These are phyloP conservation scores for Fraxinus greggii DNA, from an alignment of 305 asterid species.

Conservation along the genomic window DNA sequence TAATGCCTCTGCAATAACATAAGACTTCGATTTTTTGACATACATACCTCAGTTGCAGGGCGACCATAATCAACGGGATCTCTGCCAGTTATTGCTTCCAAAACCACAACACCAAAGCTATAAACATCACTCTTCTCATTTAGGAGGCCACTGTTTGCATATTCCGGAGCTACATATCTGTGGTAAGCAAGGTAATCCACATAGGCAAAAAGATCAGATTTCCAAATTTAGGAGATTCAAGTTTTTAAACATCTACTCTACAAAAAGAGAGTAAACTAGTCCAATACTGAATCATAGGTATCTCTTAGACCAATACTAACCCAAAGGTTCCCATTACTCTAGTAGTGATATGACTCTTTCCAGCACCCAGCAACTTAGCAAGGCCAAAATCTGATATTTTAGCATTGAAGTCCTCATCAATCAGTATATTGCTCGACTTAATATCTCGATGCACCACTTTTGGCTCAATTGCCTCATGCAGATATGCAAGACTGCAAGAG, in stretches of 20 bases:
- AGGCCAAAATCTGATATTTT: conserved; percentile 84
- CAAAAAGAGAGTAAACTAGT: not conserved
- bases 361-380: conserved; percentile 79
- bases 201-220: not conserved
- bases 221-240: not conserved
- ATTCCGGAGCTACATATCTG: conserved; percentile 84
- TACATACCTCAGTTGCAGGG: conserved; percentile 54
- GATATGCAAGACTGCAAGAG: conserved; percentile 63
- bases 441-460: conserved; percentile 86
- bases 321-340: conserved; percentile 93
- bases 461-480: conserved; percentile 83
- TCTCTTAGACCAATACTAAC: conserved; percentile 33
- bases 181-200: not conserved
- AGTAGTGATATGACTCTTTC: conserved; percentile 72
- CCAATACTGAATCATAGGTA: not conserved
- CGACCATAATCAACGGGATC: conserved; percentile 69
- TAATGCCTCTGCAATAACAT: not conserved
- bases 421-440: conserved; percentile 76
- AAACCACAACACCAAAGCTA: conserved; percentile 64
- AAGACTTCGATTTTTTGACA: not conserved
- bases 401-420: conserved; percentile 73
- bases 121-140: conserved; percentile 82
- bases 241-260: not conserved
- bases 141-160: conserved; percentile 74
- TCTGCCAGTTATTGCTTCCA: conserved; percentile 74